Evolutionary conservation across 2,329 filamentous ascomycete species (phyloP), one percentile per base, ranked within the genome.

Genomic region (Cladophialophora yegresii): DNA sequence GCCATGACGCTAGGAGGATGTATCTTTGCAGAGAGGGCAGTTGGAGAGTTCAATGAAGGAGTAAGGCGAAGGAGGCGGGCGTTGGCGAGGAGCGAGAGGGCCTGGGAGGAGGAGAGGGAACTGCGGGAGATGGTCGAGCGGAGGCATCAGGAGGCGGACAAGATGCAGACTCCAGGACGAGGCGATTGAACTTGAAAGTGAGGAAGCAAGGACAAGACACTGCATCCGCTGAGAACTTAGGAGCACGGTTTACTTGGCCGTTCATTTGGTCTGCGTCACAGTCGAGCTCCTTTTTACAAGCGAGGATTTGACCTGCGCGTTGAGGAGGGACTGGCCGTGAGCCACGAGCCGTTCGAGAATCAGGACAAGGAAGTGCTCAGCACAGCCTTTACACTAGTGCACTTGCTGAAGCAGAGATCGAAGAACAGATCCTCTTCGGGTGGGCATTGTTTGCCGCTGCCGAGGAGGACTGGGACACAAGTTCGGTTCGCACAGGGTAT

Each of bases 1-100:
- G 74, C 72, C 36, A 81, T 82, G 79, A 82, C 77, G 4, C 71
- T 82, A 54, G 80, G 80, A 8, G 80, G 80, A 1, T 80, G 77
- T 67, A 77, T 82, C 54, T 82, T 79, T 75, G 80, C 80, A 2
- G 80, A 82, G 72, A 74, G 73, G 64, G 71, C 79, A 49, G 77
- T 82, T 45, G 75, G 73, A 23, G 78, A 80, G 55, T 82, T 80
- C 69, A 77, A 81, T 64, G 75, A 80, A n/a, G 65, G 74, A 10
- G 67, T 80, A 62, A 71, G 80, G 61, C 73, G 73, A 67, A 61
- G 76, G 50, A 78, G 79, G 68, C 74, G 79, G 32, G 77, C 76
- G 12, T 20, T 72, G 53, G 69, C 70, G 43, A 32, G 69, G 43
- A 71, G 67, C 50, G 36, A 59, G 13, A 56, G 65, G 12, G 71